Percentiles rank a stretch among this genome's conserved stretches.
These are phyloP conservation scores for Russula ochroleuca DNA, from an alignment of 768 basidiomycete species.

Conservation along the genomic window DNA sequence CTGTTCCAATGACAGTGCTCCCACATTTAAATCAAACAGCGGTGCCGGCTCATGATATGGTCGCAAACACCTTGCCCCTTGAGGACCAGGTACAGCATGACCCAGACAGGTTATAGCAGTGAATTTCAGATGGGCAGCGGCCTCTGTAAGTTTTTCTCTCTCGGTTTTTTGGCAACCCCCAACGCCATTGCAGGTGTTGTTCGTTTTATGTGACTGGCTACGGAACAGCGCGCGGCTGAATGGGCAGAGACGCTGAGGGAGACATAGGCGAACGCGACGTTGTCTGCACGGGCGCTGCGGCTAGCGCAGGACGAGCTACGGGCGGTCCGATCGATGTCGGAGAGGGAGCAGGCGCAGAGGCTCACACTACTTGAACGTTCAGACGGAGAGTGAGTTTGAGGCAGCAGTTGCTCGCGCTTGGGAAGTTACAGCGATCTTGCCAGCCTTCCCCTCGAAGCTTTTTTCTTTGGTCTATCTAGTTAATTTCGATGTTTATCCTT, in stretches of 20 bases:
- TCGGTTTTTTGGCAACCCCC: no score
- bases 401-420: constrained; percentile 57
- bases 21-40: background rate
- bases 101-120: background rate
- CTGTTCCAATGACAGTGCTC: background rate
- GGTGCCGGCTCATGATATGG: background rate
- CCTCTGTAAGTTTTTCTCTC: no score
- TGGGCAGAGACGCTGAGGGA: constrained; percentile 71
- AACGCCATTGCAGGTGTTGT: no score
- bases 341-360: constrained; percentile 74
- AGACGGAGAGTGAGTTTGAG: constrained; percentile 73
- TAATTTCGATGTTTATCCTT: no score
- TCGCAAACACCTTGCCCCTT: background rate
- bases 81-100: background rate
- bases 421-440: constrained; percentile 43
- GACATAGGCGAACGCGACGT: constrained; percentile 69
- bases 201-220: constrained; percentile 44
- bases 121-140: no score
- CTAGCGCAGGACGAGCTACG: constrained; percentile 73
- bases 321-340: constrained; percentile 43
- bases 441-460: no score
- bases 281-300: constrained; percentile 66
- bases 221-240: constrained; percentile 64
- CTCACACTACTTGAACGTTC: constrained; percentile 78
- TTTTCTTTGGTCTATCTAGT: no score